Conservation (phyloP, 2,329 filamentous ascomycete species). For the Neonectria ditissima region DNA sequence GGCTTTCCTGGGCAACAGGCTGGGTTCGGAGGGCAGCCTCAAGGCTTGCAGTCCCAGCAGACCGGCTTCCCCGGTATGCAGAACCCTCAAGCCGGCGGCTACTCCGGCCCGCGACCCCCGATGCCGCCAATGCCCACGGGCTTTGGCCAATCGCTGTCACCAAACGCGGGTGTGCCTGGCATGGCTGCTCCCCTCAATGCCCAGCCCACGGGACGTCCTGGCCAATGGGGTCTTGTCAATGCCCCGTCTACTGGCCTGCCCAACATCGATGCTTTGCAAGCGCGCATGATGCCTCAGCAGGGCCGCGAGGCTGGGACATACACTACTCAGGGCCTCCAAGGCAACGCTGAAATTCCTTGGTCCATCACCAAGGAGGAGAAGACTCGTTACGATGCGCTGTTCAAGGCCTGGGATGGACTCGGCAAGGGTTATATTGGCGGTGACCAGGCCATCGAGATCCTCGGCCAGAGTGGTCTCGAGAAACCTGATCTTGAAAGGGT, state of each 20-base stretch:
- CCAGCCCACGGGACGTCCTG: slow-evolving; percentile 93
- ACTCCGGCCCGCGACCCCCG: slow-evolving; percentile 85
- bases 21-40: slow-evolving; percentile 68
- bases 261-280: slow-evolving; percentile 92
- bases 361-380: slow-evolving; percentile 99
- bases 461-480: slow-evolving; percentile 93
- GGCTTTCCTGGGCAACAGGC: slow-evolving; percentile 71
- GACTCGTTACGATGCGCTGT: slow-evolving; percentile 93
- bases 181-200: slow-evolving; percentile 79
- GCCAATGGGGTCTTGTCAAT: slow-evolving; percentile 99
- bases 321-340: slow-evolving; percentile 87
- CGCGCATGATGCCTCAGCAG: slow-evolving; percentile 96
- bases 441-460: slow-evolving; percentile 94
- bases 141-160: slow-evolving; percentile 66
- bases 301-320: slow-evolving; percentile 87
- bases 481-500: slow-evolving; percentile 91
- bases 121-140: slow-evolving; percentile 84
- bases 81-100: slow-evolving; percentile 80
- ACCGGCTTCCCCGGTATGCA: slow-evolving; percentile 76
- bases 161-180: slow-evolving; percentile 67
- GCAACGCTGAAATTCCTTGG: slow-evolving; percentile 97
- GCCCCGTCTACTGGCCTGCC: slow-evolving; percentile 89
- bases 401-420: slow-evolving; percentile 96
- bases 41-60: slow-evolving; percentile 73
- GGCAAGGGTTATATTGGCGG: slow-evolving; percentile 92